These are phyloP conservation scores for Leccinum disarticulatum DNA, from an alignment of 768 basidiomycete genomes.

Conservation along the genomic window DNA sequence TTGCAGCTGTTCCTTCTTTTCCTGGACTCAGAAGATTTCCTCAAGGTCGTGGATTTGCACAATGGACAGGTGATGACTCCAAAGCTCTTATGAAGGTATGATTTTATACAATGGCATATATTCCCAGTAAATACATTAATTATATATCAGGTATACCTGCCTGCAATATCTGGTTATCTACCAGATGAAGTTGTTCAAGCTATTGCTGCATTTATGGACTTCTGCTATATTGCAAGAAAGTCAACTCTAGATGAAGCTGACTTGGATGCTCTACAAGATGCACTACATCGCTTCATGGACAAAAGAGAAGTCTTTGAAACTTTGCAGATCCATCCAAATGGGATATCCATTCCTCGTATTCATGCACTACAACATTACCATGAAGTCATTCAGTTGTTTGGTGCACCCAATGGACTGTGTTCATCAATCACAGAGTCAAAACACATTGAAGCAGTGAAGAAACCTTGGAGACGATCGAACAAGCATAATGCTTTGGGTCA, in stretches of 20 bases:
- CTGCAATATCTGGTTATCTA: neutral
- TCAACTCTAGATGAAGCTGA: neutral
- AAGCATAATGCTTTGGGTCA: neutral
- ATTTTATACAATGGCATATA: neutral
- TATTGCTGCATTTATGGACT: neutral
- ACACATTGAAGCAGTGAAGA: neutral
- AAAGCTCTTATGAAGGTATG: constrained; percentile 3
- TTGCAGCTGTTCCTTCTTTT: neutral
- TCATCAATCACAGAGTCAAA: neutral
- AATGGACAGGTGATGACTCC: constrained; percentile 5
- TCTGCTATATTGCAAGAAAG: neutral
- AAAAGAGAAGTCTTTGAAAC: neutral
- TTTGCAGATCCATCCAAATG: neutral
- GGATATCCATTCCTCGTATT: neutral
- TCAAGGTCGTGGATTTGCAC: neutral
- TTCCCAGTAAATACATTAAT: neutral
- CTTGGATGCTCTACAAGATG: neutral
- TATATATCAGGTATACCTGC: neutral
- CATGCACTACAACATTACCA: neutral
- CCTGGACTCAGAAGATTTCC: neutral
- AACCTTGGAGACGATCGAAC: neutral
- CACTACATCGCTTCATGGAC: neutral
- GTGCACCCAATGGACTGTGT: neutral
- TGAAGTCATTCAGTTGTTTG: neutral
- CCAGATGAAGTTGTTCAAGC: neutral